Evolutionary conservation across 2,329 filamentous ascomycete species (phyloP).

Genomic region (Mycogone perniciosa): DNA sequence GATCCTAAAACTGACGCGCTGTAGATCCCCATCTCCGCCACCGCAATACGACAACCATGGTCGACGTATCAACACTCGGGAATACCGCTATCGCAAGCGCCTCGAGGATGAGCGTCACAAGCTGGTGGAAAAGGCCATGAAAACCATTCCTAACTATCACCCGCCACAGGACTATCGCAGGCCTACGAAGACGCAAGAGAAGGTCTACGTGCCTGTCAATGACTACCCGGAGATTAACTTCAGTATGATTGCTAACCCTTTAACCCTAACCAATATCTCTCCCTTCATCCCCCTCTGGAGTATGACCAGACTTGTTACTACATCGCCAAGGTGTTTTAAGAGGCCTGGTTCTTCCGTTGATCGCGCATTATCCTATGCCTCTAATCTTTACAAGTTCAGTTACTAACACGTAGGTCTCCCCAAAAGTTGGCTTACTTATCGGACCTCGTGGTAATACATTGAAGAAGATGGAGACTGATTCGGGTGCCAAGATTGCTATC

Average conservation of each 20-base stretch:
- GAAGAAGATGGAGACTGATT: slow-evolving; percentile 99
- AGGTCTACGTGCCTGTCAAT: slow-evolving; percentile 99
- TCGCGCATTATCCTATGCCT: slow-evolving; percentile 25
- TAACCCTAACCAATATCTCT: slow-evolving; percentile 62
- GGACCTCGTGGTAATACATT: slow-evolving; percentile 99
- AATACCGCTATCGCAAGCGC: slow-evolving; percentile 96
- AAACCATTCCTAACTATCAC: slow-evolving; percentile 98
- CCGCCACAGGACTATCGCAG: slow-evolving; percentile 97
- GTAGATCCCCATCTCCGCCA: slow-evolving; percentile 86
- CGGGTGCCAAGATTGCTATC: slow-evolving; percentile 96
- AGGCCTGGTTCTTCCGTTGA: slow-evolving; percentile 28
- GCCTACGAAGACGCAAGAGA: slow-evolving; percentile 99
- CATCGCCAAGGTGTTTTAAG: slow-evolving; percentile 26
- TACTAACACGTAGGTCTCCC: slow-evolving; percentile 90
- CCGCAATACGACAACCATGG: slow-evolving; percentile 99
- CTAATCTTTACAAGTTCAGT: slow-evolving; percentile 32
- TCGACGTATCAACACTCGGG: slow-evolving; percentile 97
- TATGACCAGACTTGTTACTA: slow-evolving; percentile 37
- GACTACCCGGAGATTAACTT: slow-evolving; percentile 99
- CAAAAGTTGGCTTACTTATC: slow-evolving; percentile 99
- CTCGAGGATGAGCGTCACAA: slow-evolving; percentile 99
- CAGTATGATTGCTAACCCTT: slow-evolving; percentile 99
- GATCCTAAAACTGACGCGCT: slow-evolving; percentile 15
- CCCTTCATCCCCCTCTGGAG: slow-evolving; percentile 34
- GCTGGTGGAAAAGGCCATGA: slow-evolving; percentile 98